Evolutionary conservation across 1,139 yeast genomes (phyloP).

Genomic region (Debaryomyces fabryi): DNA sequence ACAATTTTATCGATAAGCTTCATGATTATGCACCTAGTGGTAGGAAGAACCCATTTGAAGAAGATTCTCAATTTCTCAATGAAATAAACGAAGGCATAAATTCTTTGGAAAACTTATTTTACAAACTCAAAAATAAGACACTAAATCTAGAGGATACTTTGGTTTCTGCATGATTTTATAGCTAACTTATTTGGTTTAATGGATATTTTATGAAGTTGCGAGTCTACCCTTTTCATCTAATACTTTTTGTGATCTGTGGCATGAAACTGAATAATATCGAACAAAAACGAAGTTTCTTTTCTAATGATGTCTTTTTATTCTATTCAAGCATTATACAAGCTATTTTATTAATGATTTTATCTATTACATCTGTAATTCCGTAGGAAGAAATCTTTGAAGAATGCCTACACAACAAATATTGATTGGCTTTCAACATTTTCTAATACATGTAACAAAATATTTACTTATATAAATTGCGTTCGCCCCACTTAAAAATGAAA

Average conservation of each 20-base stretch:
- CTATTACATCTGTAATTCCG: not conserved
- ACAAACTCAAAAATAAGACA: not conserved
- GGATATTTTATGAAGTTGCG: too few species aligned
- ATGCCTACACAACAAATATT: too few species aligned
- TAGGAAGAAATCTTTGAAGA: not conserved
- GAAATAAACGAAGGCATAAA: not conserved
- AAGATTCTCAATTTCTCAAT: not conserved
- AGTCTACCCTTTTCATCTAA: not conserved
- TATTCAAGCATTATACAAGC: too few species aligned
- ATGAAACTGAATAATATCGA: too few species aligned
- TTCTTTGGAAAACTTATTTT: not conserved
- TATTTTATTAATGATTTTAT: too few species aligned
- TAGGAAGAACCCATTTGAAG: not conserved
- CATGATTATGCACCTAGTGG: conserved; percentile 11
- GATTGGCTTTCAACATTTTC: too few species aligned
- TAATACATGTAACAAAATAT: too few species aligned
- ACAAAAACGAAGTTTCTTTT: too few species aligned
- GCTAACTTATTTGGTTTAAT: too few species aligned
- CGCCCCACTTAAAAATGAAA: not conserved
- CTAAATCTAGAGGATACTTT: not conserved
- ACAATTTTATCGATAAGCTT: conserved; percentile 27
- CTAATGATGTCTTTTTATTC: too few species aligned
- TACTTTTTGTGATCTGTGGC: too few species aligned
- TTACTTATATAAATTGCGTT: too few species aligned
- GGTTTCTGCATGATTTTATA: not conserved